phyloP scores from a whole-genome alignment of 495 filamentous ascomycete species.

The Neurospora sp. region DNA sequence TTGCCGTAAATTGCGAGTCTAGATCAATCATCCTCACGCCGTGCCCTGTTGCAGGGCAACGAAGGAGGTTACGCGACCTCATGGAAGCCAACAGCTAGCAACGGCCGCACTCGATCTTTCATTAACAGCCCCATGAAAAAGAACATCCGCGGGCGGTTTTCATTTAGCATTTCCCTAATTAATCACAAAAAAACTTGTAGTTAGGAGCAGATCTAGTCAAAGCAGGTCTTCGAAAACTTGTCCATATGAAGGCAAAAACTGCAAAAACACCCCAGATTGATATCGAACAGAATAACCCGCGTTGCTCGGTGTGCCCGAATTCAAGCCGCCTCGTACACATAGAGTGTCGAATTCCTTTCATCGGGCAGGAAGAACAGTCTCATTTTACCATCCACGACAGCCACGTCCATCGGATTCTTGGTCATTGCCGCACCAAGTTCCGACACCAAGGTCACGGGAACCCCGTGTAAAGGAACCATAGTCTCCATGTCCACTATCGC shows the following conservation, averaged over 20 bases:
- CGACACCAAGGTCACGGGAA: slow-evolving; percentile 25
- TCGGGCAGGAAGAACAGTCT: slow-evolving; percentile 27
- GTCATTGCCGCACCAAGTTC: slow-evolving; percentile 20
- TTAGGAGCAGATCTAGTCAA: background rate
- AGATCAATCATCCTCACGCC: background rate
- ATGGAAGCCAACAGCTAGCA: background rate
- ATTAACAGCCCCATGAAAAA: background rate
- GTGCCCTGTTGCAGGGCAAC: background rate
- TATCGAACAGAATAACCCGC: background rate
- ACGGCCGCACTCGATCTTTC: background rate
- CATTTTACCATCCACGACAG: slow-evolving; percentile 25
- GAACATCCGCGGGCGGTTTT: background rate
- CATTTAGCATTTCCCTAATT: background rate
- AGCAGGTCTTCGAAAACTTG: background rate
- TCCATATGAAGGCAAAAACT: background rate
- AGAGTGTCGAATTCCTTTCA: slow-evolving; percentile 26
- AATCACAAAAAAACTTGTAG: background rate
- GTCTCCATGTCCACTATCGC: slow-evolving; percentile 26
- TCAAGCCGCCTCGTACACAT: slow-evolving; percentile 24
- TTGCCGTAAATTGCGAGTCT: background rate
- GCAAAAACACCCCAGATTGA: background rate
- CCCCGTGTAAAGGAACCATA: slow-evolving; percentile 24
- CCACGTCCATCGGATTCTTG: slow-evolving; percentile 28
- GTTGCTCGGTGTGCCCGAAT: background rate
- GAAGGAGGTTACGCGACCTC: background rate